A percentile compares a stretch with the other conserved stretches of the same genome.
These are phyloP conservation scores for Pseudocercospora eumusae DNA, from an alignment of 2,329 filamentous ascomycete species.

Conservation along the genomic window DNA sequence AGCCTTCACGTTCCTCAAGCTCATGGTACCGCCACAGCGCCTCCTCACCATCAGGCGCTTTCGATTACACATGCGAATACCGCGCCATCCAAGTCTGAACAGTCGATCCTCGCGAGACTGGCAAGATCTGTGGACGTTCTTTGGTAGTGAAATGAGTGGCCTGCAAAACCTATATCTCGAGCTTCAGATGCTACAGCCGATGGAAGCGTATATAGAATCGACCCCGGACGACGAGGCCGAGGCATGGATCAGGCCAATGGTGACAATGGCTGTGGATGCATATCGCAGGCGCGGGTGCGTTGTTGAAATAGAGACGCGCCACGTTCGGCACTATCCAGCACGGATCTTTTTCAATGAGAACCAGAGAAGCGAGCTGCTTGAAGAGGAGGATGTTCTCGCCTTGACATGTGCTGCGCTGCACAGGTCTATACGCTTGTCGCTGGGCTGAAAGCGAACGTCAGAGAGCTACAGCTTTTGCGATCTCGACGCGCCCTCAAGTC, in stretches of 20 bases:
- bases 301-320: conserved; percentile 34
- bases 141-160: conserved; percentile 35
- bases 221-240: conserved; percentile 32
- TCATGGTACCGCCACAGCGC: conserved; percentile 35
- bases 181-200: conserved; percentile 35
- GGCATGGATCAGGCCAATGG: conserved; percentile 37
- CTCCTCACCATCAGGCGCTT: conserved; percentile 35
- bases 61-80: conserved; percentile 36
- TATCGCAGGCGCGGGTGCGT: conserved; percentile 33
- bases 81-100: conserved; percentile 38
- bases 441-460: conserved; percentile 21
- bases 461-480: not conserved
- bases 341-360: conserved; percentile 25
- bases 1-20: conserved; percentile 37
- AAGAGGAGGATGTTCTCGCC: conserved; percentile 24
- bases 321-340: conserved; percentile 31
- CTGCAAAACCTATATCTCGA: conserved; percentile 34
- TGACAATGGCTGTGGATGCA: conserved; percentile 35
- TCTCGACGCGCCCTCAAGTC: too few species aligned
- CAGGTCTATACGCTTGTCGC: conserved; percentile 33
- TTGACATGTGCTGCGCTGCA: conserved; percentile 32
- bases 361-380: conserved; percentile 8
- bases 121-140: conserved; percentile 37
- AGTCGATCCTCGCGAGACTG: conserved; percentile 36
- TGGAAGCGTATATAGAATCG: conserved; percentile 34